Percentiles rank a stretch among this genome's conserved stretches.
Conservation (phyloP, 306 rosid species). For the Pachyrhizus erosus region DNA sequence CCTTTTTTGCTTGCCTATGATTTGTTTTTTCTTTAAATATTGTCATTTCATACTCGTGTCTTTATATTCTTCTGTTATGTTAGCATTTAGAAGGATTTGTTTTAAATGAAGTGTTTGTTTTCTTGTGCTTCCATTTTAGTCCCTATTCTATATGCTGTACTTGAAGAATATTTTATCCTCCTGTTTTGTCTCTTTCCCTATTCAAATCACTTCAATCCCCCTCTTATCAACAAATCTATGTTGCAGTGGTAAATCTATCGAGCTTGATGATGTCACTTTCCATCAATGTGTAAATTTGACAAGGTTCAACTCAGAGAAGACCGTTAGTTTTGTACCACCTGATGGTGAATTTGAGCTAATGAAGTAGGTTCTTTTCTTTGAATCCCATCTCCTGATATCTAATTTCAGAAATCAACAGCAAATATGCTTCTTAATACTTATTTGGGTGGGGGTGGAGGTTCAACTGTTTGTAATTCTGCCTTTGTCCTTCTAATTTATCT, state of each 20-base stretch:
- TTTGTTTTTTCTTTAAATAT: constrained; percentile 20
- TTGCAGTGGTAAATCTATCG: constrained; percentile 89
- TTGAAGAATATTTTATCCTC: neutral
- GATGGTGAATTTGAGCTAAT: constrained; percentile 96
- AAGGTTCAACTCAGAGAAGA: constrained; percentile 90
- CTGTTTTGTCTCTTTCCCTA: neutral
- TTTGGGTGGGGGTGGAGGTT: constrained; percentile 4
- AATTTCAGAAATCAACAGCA: constrained; percentile 25
- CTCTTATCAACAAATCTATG: constrained; percentile 18
- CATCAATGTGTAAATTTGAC: constrained; percentile 95
- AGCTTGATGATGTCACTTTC: constrained; percentile 94
- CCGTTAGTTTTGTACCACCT: constrained; percentile 96
- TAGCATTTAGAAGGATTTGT: constrained; percentile 9
- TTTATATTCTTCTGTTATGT: constrained; percentile 2
- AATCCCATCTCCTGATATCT: neutral
- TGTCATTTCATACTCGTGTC: neutral
- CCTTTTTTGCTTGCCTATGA: neutral
- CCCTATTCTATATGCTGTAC: neutral
- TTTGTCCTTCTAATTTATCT: neutral
- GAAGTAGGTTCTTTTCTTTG: constrained; percentile 64
- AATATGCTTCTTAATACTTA: neutral
- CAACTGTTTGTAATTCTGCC: constrained; percentile 1
- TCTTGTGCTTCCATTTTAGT: neutral
- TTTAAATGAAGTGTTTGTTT: neutral
- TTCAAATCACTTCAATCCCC: neutral